Base-by-base conservation (phyloP, 305 asterid species). In the Plantago lanceolata region DNA sequence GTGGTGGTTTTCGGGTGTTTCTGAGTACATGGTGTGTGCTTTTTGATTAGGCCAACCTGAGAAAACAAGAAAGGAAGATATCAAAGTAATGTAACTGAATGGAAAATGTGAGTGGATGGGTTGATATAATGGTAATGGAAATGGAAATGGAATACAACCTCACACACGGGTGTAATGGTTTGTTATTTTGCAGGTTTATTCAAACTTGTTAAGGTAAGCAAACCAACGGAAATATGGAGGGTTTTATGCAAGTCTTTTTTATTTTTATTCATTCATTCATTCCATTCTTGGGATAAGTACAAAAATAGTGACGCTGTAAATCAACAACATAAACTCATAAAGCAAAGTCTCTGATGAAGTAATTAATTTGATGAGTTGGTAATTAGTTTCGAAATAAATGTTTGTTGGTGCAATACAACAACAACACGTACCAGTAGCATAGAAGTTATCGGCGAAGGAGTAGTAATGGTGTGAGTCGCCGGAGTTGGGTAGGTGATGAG, bases 391-490 rank as follows among this genome's bases (percentile, higher is more conserved):
- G 28, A 58, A 57, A 17, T 17, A 16, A 8, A 56, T n/a, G n/a
- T n/a, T n/a, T n/a, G n/a, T n/a, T n/a, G n/a, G n/a, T n/a, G n/a
- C n/a, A n/a, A n/a, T n/a, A n/a, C n/a, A n/a, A n/a, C n/a, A n/a
- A n/a, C n/a, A n/a, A n/a, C n/a, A 1, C n/a, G 64, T 78, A 80
- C 92, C 94, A 65, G 83, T 80, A 31, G 85, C 82, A 61, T 82
- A 88, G 85, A 83, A 83, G 79, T 86, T 84, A 76, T 91, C 96
- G 57, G 92, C 74, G 65, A 83, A 85, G 16, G 83, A 74, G 78
- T 78, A 91, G 78, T 66, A 78, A 59, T 70, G 85, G 19, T 59
- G 33, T 65, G 90, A 68, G 47, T 84, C 86, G 48, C 12, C 33
- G 8, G 84, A 40, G 35, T 28, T 55, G 5, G 18, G 60, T 56